A percentile compares a stretch with the other conserved stretches of the same genome.
Evolutionary conservation across 2,329 filamentous ascomycete species (phyloP).

Genomic region (Aureobasidium namibiae): DNA sequence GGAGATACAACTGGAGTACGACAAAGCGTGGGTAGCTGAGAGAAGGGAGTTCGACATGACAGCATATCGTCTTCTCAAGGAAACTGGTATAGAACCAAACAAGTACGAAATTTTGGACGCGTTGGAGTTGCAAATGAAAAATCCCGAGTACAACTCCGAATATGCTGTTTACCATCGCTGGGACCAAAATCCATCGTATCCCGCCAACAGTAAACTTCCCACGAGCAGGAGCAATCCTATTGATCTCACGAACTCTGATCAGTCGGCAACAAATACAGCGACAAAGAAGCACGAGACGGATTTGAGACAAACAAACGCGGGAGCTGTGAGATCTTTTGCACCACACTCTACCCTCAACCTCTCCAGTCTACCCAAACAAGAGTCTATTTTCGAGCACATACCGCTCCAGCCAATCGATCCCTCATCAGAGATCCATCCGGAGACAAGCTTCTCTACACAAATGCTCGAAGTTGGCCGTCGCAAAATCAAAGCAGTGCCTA

Average conservation of each 20-base stretch:
- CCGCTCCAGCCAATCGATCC: not conserved
- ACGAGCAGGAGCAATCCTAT: not conserved
- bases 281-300: not conserved
- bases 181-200: not conserved
- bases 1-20: too few species aligned
- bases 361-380: not conserved
- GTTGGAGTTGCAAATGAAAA: not conserved
- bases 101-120: not conserved
- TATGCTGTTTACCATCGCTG: not conserved
- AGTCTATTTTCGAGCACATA: not conserved
- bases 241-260: not conserved
- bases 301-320: not conserved
- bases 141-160: not conserved
- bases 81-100: not conserved
- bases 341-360: not conserved
- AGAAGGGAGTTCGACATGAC: not conserved
- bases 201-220: not conserved
- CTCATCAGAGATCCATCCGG: not conserved
- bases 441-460: not conserved
- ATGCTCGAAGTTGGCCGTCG: too few species aligned
- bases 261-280: not conserved
- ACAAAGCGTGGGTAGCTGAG: not conserved
- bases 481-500: too few species aligned
- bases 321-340: not conserved
- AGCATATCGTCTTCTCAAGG: not conserved